Evolutionary conservation across 2,329 filamentous ascomycete species (phyloP), one percentile per base, ranked within the genome.

Genomic region (Cercospora sojina): DNA sequence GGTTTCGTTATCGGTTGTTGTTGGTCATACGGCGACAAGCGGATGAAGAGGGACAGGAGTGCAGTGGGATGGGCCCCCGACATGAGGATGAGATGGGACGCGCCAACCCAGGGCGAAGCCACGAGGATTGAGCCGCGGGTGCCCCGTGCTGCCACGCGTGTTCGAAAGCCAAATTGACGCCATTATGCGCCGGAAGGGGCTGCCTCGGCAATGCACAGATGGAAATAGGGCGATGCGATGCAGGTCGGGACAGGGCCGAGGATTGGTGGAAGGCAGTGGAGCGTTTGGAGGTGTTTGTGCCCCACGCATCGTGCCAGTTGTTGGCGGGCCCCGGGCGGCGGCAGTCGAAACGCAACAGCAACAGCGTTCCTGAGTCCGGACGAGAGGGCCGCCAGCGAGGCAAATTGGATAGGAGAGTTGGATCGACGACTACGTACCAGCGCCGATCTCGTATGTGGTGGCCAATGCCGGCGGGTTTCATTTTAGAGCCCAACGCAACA

Each of bases 201-300:
- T 25, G 47, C 12, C 23, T 27, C 47, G 23, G 35, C 35, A 41
- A 41, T 41, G 35, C 35, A 41, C 35, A 41, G 35, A 41, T 41
- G 35, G 35, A n/a, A 41, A 41, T 41, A 41, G 35, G 35, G 35
- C 35, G 35, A 41, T 16, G 35, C 35, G 35, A 41, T 41, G 35
- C 35, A 41, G 35, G 35, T 41, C 35, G 5, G 4, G 23, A 31
- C 25, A 56, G 51, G 27, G 56, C 27, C 25, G 53, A 29, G 32
- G 35, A 31, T 29, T 41, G 58, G 59, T 62, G 59, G 58, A 59
- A 43, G 58, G 58, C 58, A 60, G n/a, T n/a, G n/a, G n/a, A n/a
- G n/a, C n/a, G n/a, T n/a, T 60, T 60, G 57, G 57, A 20, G 18
- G 57, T 23, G 29, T 18, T 38, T 23, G 12, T 38, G 57, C 31